These are phyloP conservation scores for Paecilomyces fulvus DNA, from an alignment of 2,329 filamentous ascomycete genomes.

Conservation along the genomic window DNA sequence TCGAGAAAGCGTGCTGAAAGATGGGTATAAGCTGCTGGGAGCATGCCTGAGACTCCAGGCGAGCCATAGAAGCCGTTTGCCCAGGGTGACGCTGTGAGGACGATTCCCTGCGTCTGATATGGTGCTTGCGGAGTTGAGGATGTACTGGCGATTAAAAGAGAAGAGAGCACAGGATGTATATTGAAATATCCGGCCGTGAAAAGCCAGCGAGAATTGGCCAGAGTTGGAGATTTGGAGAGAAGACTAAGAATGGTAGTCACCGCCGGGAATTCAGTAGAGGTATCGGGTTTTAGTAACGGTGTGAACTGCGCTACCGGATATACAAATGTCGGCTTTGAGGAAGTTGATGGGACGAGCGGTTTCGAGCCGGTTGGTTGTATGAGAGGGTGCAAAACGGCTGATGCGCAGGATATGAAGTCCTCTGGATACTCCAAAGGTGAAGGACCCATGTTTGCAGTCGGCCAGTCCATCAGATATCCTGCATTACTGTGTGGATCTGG, in stretches of 20 bases:
- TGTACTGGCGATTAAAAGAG: conserved; percentile 66
- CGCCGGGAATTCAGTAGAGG: conserved; percentile 81
- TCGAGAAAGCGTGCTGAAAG: conserved; percentile 75
- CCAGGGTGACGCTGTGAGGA: conserved; percentile 85
- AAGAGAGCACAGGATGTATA: conserved; percentile 75
- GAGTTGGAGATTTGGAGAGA: conserved; percentile 52
- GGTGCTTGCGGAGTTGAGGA: conserved; percentile 21
- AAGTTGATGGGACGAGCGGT: conserved; percentile 17
- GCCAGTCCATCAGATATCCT: conserved; percentile 61
- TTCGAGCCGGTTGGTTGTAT: conserved; percentile 45
- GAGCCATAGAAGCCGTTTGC: conserved; percentile 95
- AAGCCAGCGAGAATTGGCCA: conserved; percentile 71
- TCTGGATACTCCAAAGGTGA: conserved; percentile 63
- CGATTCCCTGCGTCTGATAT: conserved; percentile 53
- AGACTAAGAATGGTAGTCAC: conserved; percentile 65
- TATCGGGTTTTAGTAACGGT: conserved; percentile 67
- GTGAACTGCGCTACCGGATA: conserved; percentile 86
- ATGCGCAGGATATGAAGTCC: conserved; percentile 62
- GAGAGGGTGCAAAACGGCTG: conserved; percentile 57
- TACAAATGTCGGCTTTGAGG: conserved; percentile 58
- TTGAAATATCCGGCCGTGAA: conserved; percentile 99
- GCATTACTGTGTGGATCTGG: conserved; percentile 41
- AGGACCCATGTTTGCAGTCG: conserved; percentile 61
- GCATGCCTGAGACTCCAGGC: conserved; percentile 76
- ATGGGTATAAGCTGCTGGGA: conserved; percentile 86